Evolutionary conservation across 1,139 yeast genomes (phyloP), one percentile per base, ranked within the genome.

Genomic region (Sugiyamaella xylanicola): DNA sequence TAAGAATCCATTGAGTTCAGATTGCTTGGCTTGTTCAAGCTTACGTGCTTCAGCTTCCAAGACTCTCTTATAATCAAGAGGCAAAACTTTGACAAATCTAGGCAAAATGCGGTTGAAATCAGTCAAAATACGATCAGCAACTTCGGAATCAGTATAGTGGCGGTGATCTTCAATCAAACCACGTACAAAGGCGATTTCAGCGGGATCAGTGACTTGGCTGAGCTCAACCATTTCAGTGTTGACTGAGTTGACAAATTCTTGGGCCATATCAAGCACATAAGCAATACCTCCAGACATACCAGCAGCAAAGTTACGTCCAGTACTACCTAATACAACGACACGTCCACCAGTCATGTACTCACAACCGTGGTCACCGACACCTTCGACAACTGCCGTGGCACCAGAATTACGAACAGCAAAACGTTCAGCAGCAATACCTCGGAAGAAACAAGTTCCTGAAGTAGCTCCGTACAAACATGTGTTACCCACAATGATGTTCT

Each of bases 251-350:
- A 78, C 75, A 68, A 93, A 92, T 70, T 91, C 97, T 71, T 92
- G 97, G 54, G 95, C 97, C 80, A 93, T 88, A 68, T 92, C 96
- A 67, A 92, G 80, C 58, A 95, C 97, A 70, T 93, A 93, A 32
- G 97, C 96, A 72, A 93, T 93, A 83, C 99, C 99, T 75, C 99
- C 99, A 67, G 97, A 92, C 89, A 95, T 95, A 79, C 99, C 99
- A 56, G 99, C 97, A 46, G 97, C 98, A 73, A 93, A 93, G 77
- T 91, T 87, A 64, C 98, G 85, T 59, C 97, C 98, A 68, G 96
- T 88, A 56, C 85, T 76, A 51, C 98, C 97, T 65, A 93, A 81
- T 54, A 93, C 90, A 70, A 93, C 89, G 59, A 93, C 96, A 68
- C 98, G 85, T 72, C 99, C 99, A 73, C 99, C 98, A 67, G 98